Evolutionary conservation across 2,329 filamentous ascomycete species (phyloP).

Genomic region (Paraphaeosphaeria minitans): DNA sequence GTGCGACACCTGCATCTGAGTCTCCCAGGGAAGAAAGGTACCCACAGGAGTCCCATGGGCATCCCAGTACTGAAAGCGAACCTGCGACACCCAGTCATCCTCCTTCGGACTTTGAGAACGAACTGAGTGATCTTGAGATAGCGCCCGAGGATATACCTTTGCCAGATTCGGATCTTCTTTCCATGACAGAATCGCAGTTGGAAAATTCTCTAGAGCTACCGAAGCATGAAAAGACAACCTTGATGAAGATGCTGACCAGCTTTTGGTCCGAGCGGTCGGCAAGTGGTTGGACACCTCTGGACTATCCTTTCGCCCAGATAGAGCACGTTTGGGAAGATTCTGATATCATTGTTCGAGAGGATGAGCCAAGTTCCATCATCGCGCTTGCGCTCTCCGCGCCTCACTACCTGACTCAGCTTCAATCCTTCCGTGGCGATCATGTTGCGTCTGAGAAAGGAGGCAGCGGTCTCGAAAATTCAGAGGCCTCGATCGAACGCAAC

Average conservation of each 20-base stretch:
- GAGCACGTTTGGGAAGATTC: conserved; percentile 98
- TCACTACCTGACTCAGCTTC: conserved; percentile 83
- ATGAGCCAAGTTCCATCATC: conserved; percentile 95
- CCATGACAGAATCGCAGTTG: conserved; percentile 59
- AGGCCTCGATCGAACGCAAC: conserved; percentile 82
- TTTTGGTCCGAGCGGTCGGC: conserved; percentile 99
- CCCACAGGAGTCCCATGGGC: conserved; percentile 17
- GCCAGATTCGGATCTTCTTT: conserved; percentile 59
- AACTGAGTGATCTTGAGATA: conserved; percentile 72
- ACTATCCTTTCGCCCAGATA: conserved; percentile 80
- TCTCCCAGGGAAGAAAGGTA: conserved; percentile 44
- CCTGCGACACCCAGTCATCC: conserved; percentile 38
- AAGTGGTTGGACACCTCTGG: conserved; percentile 88
- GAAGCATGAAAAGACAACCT: conserved; percentile 88
- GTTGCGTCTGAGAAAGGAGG: conserved; percentile 24
- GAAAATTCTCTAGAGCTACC: conserved; percentile 76
- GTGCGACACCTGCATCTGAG: conserved; percentile 36
- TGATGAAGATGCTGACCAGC: conserved; percentile 94
- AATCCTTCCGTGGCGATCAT: conserved; percentile 61
- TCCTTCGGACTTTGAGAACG: conserved; percentile 58
- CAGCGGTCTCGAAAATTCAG: conserved; percentile 43
- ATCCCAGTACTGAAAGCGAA: conserved; percentile 31
- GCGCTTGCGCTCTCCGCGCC: conserved; percentile 87
- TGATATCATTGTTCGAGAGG: conserved; percentile 94
- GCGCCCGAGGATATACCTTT: conserved; percentile 70